A percentile compares a stretch with the other conserved stretches of the same genome.
phyloP scores from a whole-genome alignment of 441 rosid species.

The Euphorbia corollata region DNA sequence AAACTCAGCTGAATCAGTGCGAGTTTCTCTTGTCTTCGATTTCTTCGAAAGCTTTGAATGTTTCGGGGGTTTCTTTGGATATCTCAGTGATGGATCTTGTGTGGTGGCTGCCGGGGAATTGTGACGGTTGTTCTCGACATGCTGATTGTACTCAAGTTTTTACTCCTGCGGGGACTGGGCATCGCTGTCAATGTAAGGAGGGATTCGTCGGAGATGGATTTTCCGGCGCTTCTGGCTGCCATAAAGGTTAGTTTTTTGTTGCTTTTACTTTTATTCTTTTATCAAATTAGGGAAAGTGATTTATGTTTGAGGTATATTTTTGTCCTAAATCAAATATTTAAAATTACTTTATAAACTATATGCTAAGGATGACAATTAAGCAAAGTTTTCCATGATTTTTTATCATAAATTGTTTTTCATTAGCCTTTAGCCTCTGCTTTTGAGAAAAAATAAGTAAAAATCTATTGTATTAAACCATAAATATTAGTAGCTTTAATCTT shows the following conservation, averaged over 20 bases:
- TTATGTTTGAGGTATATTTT: too few species aligned
- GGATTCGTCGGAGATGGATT: conserved; percentile 62
- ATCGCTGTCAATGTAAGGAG: conserved; percentile 43
- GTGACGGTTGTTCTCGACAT: conserved; percentile 34
- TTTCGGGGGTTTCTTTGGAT: conserved; percentile 39
- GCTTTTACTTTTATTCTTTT: too few species aligned
- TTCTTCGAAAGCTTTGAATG: conserved; percentile 24
- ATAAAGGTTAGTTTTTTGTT: conserved; percentile 42
- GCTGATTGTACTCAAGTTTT: conserved; percentile 30
- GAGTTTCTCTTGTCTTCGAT: conserved; percentile 48
- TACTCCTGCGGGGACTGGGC: conserved; percentile 30
- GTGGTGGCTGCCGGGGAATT: conserved; percentile 70
- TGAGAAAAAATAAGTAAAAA: too few species aligned
- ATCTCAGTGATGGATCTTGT: conserved; percentile 43
- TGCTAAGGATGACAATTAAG: too few species aligned
- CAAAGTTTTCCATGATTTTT: too few species aligned
- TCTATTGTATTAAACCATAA: too few species aligned
- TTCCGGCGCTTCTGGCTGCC: conserved; percentile 44
- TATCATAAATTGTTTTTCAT: too few species aligned
- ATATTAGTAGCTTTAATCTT: too few species aligned
- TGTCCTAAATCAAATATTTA: too few species aligned
- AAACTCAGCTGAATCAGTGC: conserved; percentile 30
- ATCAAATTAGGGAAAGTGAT: too few species aligned
- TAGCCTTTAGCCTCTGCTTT: too few species aligned
- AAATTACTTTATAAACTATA: too few species aligned